These are phyloP conservation scores for Biscogniauxia mediterranea DNA, from an alignment of 2,329 filamentous ascomycete genomes.

Conservation along the genomic window DNA sequence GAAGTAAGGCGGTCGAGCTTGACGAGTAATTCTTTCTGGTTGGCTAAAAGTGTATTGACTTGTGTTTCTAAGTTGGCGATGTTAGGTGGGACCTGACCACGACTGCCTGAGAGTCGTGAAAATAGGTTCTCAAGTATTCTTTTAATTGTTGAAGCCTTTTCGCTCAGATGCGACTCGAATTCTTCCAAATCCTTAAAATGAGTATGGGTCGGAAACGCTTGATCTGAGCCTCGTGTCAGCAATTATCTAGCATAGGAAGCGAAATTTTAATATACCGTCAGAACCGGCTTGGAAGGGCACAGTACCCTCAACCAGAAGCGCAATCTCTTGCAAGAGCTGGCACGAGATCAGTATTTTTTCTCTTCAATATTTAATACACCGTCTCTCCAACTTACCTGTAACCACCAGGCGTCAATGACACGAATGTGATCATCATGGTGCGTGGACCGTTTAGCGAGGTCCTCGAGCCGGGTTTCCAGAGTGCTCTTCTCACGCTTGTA, in stretches of 20 bases:
- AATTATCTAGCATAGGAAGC: neutral
- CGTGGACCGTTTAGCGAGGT: slow-evolving; percentile 72
- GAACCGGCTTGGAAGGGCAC: slow-evolving; percentile 42
- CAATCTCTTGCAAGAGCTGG: slow-evolving; percentile 64
- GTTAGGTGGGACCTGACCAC: slow-evolving; percentile 62
- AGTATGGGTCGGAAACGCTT: slow-evolving; percentile 56
- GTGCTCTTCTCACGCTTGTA: slow-evolving; percentile 88
- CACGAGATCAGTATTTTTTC: slow-evolving; percentile 21
- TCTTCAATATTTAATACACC: neutral
- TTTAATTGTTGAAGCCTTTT: slow-evolving; percentile 74
- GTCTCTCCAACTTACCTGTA: slow-evolving; percentile 64
- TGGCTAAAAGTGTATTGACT: slow-evolving; percentile 71
- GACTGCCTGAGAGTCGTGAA: slow-evolving; percentile 47
- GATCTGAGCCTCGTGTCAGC: slow-evolving; percentile 40
- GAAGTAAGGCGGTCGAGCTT: slow-evolving; percentile 72
- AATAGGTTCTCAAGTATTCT: slow-evolving; percentile 71
- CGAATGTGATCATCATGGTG: slow-evolving; percentile 93
- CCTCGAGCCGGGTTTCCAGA: slow-evolving; percentile 76
- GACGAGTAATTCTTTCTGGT: slow-evolving; percentile 77
- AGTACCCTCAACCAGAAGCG: slow-evolving; percentile 53
- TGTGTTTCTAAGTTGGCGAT: slow-evolving; percentile 71
- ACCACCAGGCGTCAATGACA: slow-evolving; percentile 89
- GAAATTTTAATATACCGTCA: slow-evolving; percentile 36
- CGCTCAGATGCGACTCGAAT: slow-evolving; percentile 80
- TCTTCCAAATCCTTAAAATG: slow-evolving; percentile 62